Conservation (phyloP, 345 rosid species). For the Rhodomyrtus tomentosa region DNA sequence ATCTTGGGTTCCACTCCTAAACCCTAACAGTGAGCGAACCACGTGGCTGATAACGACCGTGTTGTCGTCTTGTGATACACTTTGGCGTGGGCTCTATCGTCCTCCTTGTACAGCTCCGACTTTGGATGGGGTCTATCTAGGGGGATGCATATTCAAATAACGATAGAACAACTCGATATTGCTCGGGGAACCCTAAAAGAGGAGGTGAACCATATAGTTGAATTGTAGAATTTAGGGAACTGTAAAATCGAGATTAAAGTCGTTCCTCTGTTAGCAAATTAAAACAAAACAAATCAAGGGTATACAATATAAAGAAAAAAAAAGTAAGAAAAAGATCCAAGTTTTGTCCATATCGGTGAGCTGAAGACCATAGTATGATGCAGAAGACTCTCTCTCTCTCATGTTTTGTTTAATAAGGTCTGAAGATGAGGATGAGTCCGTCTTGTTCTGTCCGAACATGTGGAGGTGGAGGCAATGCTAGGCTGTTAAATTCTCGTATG, state of each 20-base stretch:
- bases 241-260: background rate
- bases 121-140: background rate
- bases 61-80: background rate
- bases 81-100: background rate
- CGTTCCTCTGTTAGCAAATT: background rate
- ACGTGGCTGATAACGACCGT: background rate
- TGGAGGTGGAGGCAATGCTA: background rate
- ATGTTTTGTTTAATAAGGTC: slow-evolving; percentile 1
- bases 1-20: background rate
- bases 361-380: background rate
- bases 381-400: background rate
- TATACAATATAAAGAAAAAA: background rate
- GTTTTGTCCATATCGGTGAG: background rate
- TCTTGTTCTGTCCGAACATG: background rate
- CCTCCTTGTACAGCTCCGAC: background rate
- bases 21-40: background rate
- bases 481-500: background rate
- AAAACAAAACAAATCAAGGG: background rate
- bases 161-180: background rate
- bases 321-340: background rate
- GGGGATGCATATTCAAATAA: background rate
- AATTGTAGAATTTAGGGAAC: background rate
- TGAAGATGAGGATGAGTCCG: background rate
- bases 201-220: background rate
- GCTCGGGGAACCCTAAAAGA: background rate